phyloP scores from a whole-genome alignment of 306 rosid species.

The Carpinus fangiana region DNA sequence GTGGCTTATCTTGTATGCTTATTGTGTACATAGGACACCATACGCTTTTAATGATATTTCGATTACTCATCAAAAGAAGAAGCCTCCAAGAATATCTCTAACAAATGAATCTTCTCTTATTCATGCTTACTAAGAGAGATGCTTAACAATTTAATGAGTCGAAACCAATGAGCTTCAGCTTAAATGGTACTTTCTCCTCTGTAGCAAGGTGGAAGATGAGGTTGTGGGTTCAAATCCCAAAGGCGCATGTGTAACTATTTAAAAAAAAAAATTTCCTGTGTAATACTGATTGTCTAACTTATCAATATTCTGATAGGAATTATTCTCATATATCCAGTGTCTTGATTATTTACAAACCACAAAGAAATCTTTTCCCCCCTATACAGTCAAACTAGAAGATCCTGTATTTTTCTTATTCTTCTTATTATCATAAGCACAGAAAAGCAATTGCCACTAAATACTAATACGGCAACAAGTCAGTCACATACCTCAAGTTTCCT shows the following conservation, averaged over 20 bases:
- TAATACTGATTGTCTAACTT: not conserved
- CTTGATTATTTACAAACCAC: not conserved
- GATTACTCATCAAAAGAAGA: not conserved
- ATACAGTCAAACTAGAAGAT: not conserved
- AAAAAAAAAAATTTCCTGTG: not conserved
- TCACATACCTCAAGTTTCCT: constrained; percentile 74
- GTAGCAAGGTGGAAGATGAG: too few species aligned
- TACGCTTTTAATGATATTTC: too few species aligned
- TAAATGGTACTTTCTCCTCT: too few species aligned
- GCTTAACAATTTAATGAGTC: not conserved
- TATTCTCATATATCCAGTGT: constrained; percentile 9
- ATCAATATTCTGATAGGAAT: not conserved
- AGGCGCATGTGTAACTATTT: too few species aligned
- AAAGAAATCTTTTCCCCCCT: too few species aligned
- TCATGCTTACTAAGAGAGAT: not conserved
- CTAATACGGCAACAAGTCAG: constrained; percentile 18
- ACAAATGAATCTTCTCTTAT: not conserved
- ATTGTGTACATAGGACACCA: too few species aligned
- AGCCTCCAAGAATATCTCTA: not conserved
- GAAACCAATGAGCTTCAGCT: not conserved
- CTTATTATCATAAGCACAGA: not conserved
- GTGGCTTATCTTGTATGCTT: too few species aligned
- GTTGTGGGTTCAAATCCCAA: too few species aligned
- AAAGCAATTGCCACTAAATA: constrained; percentile 13
- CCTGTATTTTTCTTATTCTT: constrained; percentile 2